Percentiles rank a stretch among this genome's conserved stretches.
phyloP scores from a whole-genome alignment of 176 grass and related monocot species.

The Triticum dicoccoides region DNA sequence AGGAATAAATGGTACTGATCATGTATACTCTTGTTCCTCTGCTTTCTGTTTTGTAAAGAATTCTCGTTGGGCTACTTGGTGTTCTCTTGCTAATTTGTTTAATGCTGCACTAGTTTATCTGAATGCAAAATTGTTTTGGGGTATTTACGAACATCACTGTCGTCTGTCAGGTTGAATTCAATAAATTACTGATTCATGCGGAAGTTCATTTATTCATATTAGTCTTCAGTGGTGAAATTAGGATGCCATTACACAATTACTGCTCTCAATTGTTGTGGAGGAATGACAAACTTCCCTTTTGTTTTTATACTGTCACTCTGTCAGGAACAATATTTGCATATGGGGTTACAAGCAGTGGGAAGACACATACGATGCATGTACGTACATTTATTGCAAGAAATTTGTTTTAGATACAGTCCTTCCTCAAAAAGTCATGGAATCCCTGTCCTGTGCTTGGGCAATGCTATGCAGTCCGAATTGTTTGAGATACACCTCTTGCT shows the following conservation, averaged over 20 bases:
- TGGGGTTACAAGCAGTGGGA: constrained; percentile 98
- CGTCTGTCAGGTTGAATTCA: background rate
- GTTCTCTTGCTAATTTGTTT: background rate
- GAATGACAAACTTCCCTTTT: constrained; percentile 7
- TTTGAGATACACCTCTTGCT: background rate
- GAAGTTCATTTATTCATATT: background rate
- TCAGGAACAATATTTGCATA: constrained; percentile 99
- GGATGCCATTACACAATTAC: background rate
- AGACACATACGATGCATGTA: constrained; percentile 99
- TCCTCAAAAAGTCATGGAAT: background rate
- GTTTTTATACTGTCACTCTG: background rate
- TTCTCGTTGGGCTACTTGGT: background rate
- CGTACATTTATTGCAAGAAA: constrained; percentile 25
- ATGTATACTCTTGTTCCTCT: background rate
- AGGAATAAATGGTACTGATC: constrained; percentile 79
- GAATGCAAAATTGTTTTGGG: background rate
- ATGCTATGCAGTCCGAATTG: background rate
- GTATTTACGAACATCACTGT: background rate
- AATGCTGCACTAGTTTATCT: background rate
- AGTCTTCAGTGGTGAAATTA: constrained; percentile 16
- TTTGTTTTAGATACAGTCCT: constrained; percentile 5
- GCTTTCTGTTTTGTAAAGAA: background rate
- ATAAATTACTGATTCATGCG: background rate
- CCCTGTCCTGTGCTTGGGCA: background rate
- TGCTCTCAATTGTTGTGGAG: background rate